Evolutionary conservation across 1,139 yeast species (phyloP).

Genomic region (Candida frijolesensis): DNA sequence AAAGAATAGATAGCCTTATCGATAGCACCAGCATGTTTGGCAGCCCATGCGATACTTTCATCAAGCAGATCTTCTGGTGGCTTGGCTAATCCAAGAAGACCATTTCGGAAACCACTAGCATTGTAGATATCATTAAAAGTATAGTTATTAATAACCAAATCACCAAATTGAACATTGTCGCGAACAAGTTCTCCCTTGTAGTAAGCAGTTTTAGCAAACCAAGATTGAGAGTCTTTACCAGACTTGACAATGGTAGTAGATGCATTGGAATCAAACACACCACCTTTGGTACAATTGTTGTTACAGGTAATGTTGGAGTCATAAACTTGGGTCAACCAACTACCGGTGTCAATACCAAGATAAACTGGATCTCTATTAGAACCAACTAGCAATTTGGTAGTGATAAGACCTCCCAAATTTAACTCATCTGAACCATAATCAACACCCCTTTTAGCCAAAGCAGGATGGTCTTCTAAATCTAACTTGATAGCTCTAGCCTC

Average conservation of each 20-base stretch:
- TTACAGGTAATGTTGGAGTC: neutral
- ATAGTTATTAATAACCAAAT: neutral
- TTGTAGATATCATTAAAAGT: conserved; percentile 1
- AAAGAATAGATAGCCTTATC: conserved; percentile 6
- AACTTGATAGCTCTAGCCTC: conserved; percentile 1
- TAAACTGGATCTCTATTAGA: conserved; percentile 4
- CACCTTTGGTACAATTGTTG: neutral
- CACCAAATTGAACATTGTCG: neutral
- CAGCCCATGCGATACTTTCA: neutral
- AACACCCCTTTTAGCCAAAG: neutral
- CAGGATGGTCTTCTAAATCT: neutral
- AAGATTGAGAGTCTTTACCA: neutral
- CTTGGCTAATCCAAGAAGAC: conserved; percentile 6
- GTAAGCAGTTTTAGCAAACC: neutral
- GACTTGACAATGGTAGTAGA: conserved; percentile 2
- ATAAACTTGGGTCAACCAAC: neutral
- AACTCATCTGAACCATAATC: neutral
- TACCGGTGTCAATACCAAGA: conserved; percentile 5
- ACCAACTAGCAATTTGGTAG: neutral
- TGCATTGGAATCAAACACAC: neutral
- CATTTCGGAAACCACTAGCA: neutral
- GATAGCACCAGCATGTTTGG: conserved; percentile 4
- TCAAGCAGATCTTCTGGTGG: neutral
- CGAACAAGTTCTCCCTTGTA: neutral
- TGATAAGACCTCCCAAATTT: neutral